Conservation (phyloP, 75 land plant species). For the Azolla pinnata region DNA sequence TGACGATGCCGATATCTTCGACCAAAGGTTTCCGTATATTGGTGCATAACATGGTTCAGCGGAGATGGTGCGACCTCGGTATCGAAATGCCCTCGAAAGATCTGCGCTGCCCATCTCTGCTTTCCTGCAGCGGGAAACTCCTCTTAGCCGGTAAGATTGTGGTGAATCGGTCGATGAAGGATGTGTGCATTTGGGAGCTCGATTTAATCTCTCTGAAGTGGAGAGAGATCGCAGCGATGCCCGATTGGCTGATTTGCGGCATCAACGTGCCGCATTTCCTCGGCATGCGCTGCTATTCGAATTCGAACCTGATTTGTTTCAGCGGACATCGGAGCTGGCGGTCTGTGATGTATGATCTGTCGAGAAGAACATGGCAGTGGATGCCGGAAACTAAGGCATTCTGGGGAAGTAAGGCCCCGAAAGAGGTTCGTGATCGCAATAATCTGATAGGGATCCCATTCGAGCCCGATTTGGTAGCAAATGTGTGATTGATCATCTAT, state of each 20-base stretch:
- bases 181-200: slow-evolving; percentile 23
- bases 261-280: slow-evolving; percentile 13
- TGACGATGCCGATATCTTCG: slow-evolving; percentile 11
- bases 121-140: slow-evolving; percentile 10
- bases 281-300: slow-evolving; percentile 13
- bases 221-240: slow-evolving; percentile 15
- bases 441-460: slow-evolving; percentile 19
- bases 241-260: slow-evolving; percentile 4
- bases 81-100: slow-evolving; percentile 19
- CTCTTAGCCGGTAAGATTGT: slow-evolving; percentile 15
- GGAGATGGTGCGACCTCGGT: slow-evolving; percentile 13
- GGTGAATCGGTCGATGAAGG: slow-evolving; percentile 9
- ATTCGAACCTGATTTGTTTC: slow-evolving; percentile 18
- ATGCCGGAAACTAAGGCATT: slow-evolving; percentile 14
- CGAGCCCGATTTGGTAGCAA: slow-evolving; percentile 18
- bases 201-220: slow-evolving; percentile 7
- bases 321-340: slow-evolving; percentile 21
- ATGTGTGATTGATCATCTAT: slow-evolving; percentile 7
- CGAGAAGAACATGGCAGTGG: slow-evolving; percentile 19
- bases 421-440: slow-evolving; percentile 4
- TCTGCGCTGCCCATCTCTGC: slow-evolving; percentile 18
- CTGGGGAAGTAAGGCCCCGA: not conserved
- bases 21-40: slow-evolving; percentile 11
- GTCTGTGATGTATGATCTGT: slow-evolving; percentile 17
- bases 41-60: slow-evolving; percentile 7